Conservation (phyloP, 192 early-diverging fungal genomes). For the Umbelopsis sp. region DNA sequence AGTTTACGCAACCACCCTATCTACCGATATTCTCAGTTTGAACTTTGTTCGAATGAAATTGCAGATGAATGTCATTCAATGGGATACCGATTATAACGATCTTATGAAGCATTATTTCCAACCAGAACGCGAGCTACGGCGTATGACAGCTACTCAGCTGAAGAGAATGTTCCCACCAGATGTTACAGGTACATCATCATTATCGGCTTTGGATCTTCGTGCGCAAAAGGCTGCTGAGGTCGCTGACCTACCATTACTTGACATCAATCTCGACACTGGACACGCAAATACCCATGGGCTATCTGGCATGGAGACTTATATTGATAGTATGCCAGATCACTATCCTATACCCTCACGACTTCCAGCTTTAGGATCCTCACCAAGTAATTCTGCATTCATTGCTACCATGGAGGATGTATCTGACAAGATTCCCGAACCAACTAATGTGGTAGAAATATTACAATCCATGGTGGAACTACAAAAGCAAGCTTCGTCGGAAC, state of each 20-base stretch:
- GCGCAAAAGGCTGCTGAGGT: conserved; percentile 42
- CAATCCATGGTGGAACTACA: conserved; percentile 6
- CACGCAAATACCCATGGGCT: conserved; percentile 10
- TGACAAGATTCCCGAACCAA: not conserved
- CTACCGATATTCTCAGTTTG: conserved; percentile 80
- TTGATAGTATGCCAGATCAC: conserved; percentile 15
- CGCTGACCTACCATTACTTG: conserved; percentile 50
- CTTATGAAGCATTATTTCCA: conserved; percentile 82
- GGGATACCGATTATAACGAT: conserved; percentile 84
- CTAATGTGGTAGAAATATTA: conserved; percentile 1
- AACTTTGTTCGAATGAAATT: conserved; percentile 77
- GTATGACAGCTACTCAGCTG: conserved; percentile 64
- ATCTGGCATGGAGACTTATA: conserved; percentile 18
- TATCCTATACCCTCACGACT: conserved; percentile 34
- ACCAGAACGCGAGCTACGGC: conserved; percentile 75
- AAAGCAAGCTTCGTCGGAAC: not conserved
- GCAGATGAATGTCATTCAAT: conserved; percentile 76
- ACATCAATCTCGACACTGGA: conserved; percentile 34
- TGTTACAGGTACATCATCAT: not conserved
- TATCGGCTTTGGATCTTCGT: conserved; percentile 21
- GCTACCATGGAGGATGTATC: not conserved
- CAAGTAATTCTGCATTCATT: conserved; percentile 23
- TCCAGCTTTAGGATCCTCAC: conserved; percentile 50
- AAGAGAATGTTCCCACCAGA: conserved; percentile 62
- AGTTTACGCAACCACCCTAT: conserved; percentile 71